Evolutionary conservation across 306 rosid species (phyloP).

Genomic region (Cicer yamashitae): DNA sequence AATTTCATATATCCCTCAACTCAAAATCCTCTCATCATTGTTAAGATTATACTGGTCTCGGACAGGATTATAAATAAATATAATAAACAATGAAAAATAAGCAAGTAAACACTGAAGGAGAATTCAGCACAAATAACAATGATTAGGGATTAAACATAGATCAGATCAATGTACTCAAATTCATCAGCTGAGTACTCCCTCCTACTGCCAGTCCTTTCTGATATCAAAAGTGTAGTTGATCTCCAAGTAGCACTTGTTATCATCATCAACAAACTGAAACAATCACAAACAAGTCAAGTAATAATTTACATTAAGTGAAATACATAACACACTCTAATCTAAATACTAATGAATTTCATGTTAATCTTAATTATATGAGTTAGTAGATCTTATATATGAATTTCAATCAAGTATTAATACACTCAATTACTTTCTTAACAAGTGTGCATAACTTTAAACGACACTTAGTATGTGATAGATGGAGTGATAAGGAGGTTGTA

Average conservation of each 20-base stretch:
- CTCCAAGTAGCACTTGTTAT: slow-evolving; percentile 91
- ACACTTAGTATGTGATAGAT: too few relatives aligned
- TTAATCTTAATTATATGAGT: not conserved
- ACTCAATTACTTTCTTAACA: too few relatives aligned
- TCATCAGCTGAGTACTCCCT: slow-evolving; percentile 7
- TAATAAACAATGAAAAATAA: slow-evolving; percentile 45
- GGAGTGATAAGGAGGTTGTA: too few relatives aligned
- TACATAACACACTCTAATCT: not conserved
- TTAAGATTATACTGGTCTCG: slow-evolving; percentile 50
- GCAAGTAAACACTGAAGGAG: slow-evolving; percentile 50
- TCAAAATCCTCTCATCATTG: slow-evolving; percentile 61
- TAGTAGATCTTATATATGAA: too few relatives aligned
- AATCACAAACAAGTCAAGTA: not conserved
- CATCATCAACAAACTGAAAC: slow-evolving; percentile 83
- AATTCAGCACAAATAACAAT: slow-evolving; percentile 53
- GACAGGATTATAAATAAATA: slow-evolving; percentile 48
- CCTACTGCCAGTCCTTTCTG: slow-evolving; percentile 72
- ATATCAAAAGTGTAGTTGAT: slow-evolving; percentile 88
- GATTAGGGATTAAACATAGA: slow-evolving; percentile 41
- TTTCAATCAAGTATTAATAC: too few relatives aligned
- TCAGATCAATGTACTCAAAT: not conserved
- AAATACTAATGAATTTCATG: not conserved
- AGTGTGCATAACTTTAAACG: too few relatives aligned
- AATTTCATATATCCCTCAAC: slow-evolving; percentile 11
- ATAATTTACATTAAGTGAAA: not conserved